A percentile compares a stretch with the other conserved stretches of the same genome.
Conservation (phyloP, 1,284 basidiomycete genomes). For the Irpex lacteus region DNA sequence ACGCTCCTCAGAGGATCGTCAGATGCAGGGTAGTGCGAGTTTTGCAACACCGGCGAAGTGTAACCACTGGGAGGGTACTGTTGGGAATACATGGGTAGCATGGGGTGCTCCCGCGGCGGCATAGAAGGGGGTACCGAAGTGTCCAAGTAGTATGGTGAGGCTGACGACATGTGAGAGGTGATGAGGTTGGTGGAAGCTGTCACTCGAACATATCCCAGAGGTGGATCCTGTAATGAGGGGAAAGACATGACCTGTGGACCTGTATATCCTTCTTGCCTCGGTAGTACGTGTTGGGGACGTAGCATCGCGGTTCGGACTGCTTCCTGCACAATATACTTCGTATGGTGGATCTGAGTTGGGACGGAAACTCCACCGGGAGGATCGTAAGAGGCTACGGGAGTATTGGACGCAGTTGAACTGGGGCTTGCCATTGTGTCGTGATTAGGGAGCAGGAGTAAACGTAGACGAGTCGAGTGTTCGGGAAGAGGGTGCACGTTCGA, state of each 20-base stretch:
- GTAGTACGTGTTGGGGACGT: background rate
- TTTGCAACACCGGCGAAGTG: background rate
- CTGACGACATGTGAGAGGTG: background rate
- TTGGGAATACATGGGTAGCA: background rate
- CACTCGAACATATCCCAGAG: background rate
- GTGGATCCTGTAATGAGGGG: background rate
- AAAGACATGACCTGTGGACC: background rate
- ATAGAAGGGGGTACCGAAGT: background rate
- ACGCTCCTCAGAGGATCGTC: background rate
- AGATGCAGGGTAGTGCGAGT: background rate
- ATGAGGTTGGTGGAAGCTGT: background rate
- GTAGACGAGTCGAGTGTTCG: background rate
- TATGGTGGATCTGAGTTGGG: too few relatives aligned
- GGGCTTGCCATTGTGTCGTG: background rate
- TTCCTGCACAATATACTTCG: too few relatives aligned
- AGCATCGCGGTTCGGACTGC: background rate
- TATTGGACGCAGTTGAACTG: background rate
- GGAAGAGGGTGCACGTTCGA: background rate
- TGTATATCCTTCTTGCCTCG: background rate
- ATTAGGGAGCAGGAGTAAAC: background rate
- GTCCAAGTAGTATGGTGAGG: background rate
- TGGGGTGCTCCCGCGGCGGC: background rate
- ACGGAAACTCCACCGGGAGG: too few relatives aligned
- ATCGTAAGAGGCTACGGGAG: too few relatives aligned
- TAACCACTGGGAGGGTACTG: background rate